phyloP scores from a whole-genome alignment of 179 eudicot species.

The Camellia oleifera region DNA sequence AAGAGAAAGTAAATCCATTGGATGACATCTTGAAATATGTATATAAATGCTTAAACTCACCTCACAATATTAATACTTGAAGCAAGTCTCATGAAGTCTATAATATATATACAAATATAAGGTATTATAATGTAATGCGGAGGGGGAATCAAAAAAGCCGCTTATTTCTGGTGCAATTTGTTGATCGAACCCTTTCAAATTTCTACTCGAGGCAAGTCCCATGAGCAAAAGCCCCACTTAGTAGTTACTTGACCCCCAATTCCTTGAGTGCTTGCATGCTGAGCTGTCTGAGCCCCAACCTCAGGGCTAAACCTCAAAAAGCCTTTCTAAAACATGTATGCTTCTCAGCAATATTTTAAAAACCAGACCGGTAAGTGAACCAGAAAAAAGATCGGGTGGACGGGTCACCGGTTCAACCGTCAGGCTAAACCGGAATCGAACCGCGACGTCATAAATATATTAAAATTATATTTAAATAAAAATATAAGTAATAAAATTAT shows the following conservation, averaged over 20 bases:
- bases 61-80: too few relatives aligned
- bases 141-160: neutral
- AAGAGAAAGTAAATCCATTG: neutral
- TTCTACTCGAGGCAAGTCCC: neutral
- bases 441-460: too few relatives aligned
- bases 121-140: neutral
- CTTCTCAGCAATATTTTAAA: too few relatives aligned
- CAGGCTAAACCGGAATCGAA: too few relatives aligned
- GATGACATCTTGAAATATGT: neutral
- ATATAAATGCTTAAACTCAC: too few relatives aligned
- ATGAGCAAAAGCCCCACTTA: neutral
- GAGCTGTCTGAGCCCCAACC: neutral
- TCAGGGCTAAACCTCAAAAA: neutral
- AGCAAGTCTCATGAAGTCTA: too few relatives aligned
- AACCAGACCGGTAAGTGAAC: too few relatives aligned
- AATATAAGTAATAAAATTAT: too few relatives aligned
- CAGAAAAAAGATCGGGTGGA: too few relatives aligned
- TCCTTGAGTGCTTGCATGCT: neutral
- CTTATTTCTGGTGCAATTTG: neutral
- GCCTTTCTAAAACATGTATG: neutral
- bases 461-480: too few relatives aligned
- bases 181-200: neutral
- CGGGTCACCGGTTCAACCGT: too few relatives aligned
- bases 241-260: neutral
- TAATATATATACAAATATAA: too few relatives aligned